Conservation (phyloP, 495 filamentous ascomycete genomes). For the Lophiotrema nucula region DNA sequence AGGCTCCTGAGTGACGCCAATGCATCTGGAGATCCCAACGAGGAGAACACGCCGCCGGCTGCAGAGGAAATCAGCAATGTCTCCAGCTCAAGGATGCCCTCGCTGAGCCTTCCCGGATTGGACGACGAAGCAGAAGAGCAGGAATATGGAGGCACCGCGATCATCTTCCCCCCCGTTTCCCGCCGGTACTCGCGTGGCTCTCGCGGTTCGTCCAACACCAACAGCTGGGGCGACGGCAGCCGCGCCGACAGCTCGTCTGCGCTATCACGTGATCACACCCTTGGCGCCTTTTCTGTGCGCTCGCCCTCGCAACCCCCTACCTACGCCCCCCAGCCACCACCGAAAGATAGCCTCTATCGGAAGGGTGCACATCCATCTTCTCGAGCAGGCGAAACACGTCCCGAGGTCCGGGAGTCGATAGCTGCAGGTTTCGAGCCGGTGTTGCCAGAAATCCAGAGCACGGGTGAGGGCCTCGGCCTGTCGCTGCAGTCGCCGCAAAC, state of each 20-base stretch:
- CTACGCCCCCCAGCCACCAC: conserved; percentile 35
- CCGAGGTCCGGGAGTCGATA: background rate
- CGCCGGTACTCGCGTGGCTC: conserved; percentile 29
- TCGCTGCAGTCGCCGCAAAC: conserved; percentile 34
- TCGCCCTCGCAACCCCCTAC: background rate
- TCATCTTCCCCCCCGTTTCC: conserved; percentile 30
- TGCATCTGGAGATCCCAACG: background rate
- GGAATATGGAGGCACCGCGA: conserved; percentile 28
- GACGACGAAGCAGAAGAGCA: conserved; percentile 18
- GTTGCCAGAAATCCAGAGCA: conserved; percentile 39
- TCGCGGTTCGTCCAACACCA: conserved; percentile 21
- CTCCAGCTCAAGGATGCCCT: conserved; percentile 1
- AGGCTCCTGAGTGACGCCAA: conserved; percentile 29
- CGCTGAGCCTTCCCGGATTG: conserved; percentile 18
- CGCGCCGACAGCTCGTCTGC: conserved; percentile 29
- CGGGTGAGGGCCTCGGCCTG: conserved; percentile 46
- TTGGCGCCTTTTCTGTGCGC: background rate
- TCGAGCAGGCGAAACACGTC: background rate
- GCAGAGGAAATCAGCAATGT: background rate
- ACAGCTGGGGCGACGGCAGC: conserved; percentile 17
- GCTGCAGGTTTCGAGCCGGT: conserved; percentile 7
- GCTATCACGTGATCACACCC: conserved; percentile 8
- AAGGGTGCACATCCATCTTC: no score
- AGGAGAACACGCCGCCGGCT: background rate
- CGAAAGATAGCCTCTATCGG: conserved; percentile 39